These are phyloP conservation scores for Extremus antarcticus DNA, from an alignment of 495 filamentous ascomycete genomes.

Conservation along the genomic window DNA sequence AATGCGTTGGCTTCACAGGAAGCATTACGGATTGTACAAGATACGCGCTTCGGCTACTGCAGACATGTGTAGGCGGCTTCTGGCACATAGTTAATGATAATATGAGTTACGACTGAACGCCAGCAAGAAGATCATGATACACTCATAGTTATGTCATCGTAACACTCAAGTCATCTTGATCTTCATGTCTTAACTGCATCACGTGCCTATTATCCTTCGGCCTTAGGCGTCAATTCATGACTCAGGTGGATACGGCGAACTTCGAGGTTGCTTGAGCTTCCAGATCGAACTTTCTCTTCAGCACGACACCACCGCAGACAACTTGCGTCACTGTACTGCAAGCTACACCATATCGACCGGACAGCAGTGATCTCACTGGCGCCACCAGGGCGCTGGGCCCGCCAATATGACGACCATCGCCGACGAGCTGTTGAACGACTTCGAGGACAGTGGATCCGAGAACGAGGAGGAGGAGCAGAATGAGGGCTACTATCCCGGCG, in stretches of 20 bases:
- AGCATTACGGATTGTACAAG: neutral
- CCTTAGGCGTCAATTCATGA: neutral
- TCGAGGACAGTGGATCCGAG: constrained; percentile 48
- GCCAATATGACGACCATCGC: constrained; percentile 61
- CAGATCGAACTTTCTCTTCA: neutral
- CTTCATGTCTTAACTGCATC: too few species aligned
- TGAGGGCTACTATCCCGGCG: constrained; percentile 13
- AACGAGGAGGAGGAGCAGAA: constrained; percentile 45
- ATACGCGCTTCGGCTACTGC: neutral
- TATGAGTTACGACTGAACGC: neutral
- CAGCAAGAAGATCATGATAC: too few species aligned
- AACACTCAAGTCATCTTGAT: too few species aligned
- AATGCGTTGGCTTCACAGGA: neutral
- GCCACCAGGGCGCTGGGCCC: neutral
- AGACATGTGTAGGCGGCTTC: neutral
- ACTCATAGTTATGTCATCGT: too few species aligned
- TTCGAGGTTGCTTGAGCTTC: neutral
- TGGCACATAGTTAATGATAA: constrained; percentile 1
- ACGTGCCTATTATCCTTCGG: too few species aligned
- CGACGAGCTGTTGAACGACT: constrained; percentile 80
- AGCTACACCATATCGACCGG: too few species aligned
- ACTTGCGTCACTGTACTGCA: too few species aligned
- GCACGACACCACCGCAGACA: neutral
- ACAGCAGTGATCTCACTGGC: too few species aligned
- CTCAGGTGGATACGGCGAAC: neutral